Evolutionary conservation across 176 grass and related monocot genomes (phyloP), one percentile per base, ranked within the genome.

Genomic region (Musa schizocarpa): DNA sequence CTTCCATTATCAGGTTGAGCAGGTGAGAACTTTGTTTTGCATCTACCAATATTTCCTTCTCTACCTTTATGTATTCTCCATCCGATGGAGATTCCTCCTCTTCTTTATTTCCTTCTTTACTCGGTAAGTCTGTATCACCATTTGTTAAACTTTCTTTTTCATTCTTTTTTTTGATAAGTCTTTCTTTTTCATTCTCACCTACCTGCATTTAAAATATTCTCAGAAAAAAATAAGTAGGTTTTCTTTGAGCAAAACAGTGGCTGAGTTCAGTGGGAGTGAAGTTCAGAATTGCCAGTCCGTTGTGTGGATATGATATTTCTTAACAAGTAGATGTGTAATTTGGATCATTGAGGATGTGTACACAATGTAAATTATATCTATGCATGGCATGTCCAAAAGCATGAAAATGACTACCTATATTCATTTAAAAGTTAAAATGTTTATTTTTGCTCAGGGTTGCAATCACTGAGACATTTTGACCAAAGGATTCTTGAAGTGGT

Each of bases 1-100:
- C 59, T 80, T 83, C 81, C 43, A 77, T 81, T 66, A 65, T 55
- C 34, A 53, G 3, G 77, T 81, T 83, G 52, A 74, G 34, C 9
- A 77, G 56, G 76, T 77, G 72, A 11, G 79, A 81, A 54, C 72
- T 73, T 62, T 83, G 79, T 73, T 88, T 88, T 64, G 82, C 75
- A 66, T 93, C 91, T 81, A 94, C 81, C 75, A 80, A 72, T 43
- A 43, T 43, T 71, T 95, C 91, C 72, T 74, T 74, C 53, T 74
- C 53, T 54, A 74, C 51, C 52, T 74, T 74, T 34, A 74, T 74
- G 51, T 55, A 74, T 82, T 84, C 87, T 52, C 85, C 89, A 54
- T 92, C 92, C 11, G 87, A 92, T 80, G 87, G 79, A 78, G 87
- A 69, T 59, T 85, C 92, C 53, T 96, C 92, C 53, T 96, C 92